A percentile compares a stretch with the other conserved stretches of the same genome.
Evolutionary conservation across 208 protist species (phyloP).

Genomic region (Trypanosoma melophagium): DNA sequence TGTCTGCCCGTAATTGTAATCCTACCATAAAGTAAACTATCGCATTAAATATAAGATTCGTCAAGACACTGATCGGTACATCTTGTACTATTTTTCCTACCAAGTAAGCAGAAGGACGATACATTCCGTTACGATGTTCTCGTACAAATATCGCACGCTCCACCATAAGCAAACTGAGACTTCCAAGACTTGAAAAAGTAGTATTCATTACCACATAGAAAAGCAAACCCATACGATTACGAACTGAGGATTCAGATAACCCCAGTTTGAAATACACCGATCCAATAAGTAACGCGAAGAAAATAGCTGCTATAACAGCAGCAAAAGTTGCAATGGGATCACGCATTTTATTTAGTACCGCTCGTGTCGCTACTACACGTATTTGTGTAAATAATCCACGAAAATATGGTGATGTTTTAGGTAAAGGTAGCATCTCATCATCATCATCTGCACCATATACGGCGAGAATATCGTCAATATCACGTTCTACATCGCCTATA

Average conservation of each 20-base stretch:
- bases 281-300: constrained; percentile 70
- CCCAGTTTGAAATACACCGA: constrained; percentile 74
- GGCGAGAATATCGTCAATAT: constrained; percentile 19
- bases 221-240: constrained; percentile 64
- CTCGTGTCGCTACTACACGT: constrained; percentile 49
- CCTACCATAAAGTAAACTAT: constrained; percentile 66
- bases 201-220: constrained; percentile 81
- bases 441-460: not conserved
- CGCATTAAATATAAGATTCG: constrained; percentile 46
- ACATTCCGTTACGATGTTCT: constrained; percentile 73
- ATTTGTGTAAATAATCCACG: constrained; percentile 52
- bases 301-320: constrained; percentile 41
- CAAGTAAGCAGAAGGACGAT: constrained; percentile 60
- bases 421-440: not conserved
- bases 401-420: constrained; percentile 25
- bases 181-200: constrained; percentile 53
- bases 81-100: constrained; percentile 68
- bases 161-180: constrained; percentile 51
- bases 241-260: constrained; percentile 43
- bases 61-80: constrained; percentile 46
- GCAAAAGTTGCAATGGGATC: constrained; percentile 54
- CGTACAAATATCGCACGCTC: constrained; percentile 60
- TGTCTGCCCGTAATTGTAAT: constrained; percentile 38
- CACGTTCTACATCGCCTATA: constrained; percentile 27
- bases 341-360: constrained; percentile 56